Percentiles rank a stretch among this genome's conserved stretches.
phyloP scores from a whole-genome alignment of 148 eudicot genomes.

The Arctostaphylos glauca region DNA sequence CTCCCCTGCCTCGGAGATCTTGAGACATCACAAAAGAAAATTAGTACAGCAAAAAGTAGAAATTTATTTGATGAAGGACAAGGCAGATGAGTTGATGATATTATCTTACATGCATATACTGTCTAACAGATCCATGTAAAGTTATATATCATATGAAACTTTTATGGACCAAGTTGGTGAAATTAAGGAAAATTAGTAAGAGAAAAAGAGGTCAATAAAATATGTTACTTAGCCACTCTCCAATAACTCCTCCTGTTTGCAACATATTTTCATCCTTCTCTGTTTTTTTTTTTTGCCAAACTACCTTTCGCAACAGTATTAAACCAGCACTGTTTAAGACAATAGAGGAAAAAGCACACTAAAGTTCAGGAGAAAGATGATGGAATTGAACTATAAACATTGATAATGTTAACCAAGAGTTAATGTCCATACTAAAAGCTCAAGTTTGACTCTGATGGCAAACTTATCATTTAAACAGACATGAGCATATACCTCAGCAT shows the following conservation, averaged over 20 bases:
- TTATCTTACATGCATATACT: not conserved
- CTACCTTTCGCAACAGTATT: not conserved
- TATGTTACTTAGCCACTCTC: not conserved
- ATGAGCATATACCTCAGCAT: constrained; percentile 65
- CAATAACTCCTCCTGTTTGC: not conserved
- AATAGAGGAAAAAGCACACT: not conserved
- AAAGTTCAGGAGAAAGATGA: not conserved
- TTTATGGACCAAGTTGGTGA: not conserved
- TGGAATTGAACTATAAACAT: too few relatives aligned
- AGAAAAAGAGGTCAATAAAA: not conserved
- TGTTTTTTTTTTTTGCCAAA: not conserved
- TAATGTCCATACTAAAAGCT: not conserved
- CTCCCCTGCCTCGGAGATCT: constrained; percentile 81
- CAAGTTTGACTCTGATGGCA: not conserved
- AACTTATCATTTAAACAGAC: not conserved
- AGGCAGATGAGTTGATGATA: not conserved
- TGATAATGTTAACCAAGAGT: not conserved
- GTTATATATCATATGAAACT: not conserved
- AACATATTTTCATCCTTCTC: not conserved
- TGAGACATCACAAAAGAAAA: constrained; percentile 7
- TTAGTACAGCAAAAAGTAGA: constrained; percentile 2
- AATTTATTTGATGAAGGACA: not conserved
- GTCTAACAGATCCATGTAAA: not conserved
- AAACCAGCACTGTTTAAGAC: not conserved
- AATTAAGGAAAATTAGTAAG: not conserved